phyloP scores from a whole-genome alignment of 1,139 yeast species.

The Pichia sp. region DNA sequence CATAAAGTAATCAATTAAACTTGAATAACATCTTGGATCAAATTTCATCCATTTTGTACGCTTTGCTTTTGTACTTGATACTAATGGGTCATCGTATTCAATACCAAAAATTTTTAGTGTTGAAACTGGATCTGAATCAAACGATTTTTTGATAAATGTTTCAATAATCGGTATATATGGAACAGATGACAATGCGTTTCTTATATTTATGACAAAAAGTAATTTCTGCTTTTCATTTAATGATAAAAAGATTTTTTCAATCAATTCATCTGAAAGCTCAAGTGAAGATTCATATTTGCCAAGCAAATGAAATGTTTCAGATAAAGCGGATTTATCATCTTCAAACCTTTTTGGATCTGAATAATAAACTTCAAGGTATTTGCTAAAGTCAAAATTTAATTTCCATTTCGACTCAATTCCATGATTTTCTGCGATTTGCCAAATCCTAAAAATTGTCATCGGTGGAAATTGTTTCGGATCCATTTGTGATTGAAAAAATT shows the following conservation, averaged over 20 bases:
- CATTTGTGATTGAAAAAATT: neutral
- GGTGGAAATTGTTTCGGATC: neutral
- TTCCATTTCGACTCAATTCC: slow-evolving; percentile 2
- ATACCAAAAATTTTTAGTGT: slow-evolving; percentile 6
- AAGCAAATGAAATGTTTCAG: neutral
- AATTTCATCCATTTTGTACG: slow-evolving; percentile 9
- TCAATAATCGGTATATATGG: slow-evolving; percentile 7
- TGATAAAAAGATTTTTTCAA: neutral
- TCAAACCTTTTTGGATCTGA: neutral
- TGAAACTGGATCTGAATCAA: neutral
- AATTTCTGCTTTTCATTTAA: neutral
- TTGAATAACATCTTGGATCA: slow-evolving; percentile 8
- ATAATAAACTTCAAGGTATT: slow-evolving; percentile 1
- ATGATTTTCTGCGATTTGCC: slow-evolving; percentile 3
- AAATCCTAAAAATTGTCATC: slow-evolving; percentile 1
- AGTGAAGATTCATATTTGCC: slow-evolving; percentile 7
- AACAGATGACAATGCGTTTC: neutral
- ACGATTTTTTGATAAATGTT: neutral
- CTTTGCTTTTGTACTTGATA: neutral
- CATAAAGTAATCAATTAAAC: slow-evolving; percentile 7
- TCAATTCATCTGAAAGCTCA: neutral
- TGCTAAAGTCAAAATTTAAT: neutral
- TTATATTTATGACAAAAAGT: neutral
- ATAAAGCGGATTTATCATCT: neutral
- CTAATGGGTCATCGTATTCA: slow-evolving; percentile 1